phyloP scores from a whole-genome alignment of 306 rosid species.

The Dalbergia cochinchinensis region DNA sequence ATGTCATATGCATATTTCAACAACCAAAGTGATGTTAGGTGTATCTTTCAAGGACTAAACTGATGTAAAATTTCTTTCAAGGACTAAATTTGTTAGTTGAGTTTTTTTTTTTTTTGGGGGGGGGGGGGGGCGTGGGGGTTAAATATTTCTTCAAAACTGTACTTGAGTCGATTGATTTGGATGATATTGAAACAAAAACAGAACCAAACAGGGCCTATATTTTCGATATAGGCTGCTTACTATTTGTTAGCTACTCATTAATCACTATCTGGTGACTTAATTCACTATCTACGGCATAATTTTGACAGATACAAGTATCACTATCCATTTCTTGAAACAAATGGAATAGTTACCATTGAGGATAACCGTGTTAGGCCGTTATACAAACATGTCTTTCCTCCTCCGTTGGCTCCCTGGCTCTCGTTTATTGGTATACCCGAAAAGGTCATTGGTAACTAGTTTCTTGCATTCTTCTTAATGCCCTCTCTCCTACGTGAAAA shows the following conservation, averaged over 20 bases:
- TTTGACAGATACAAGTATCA: slow-evolving; percentile 49
- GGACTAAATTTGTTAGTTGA: too few species aligned
- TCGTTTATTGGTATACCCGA: slow-evolving; percentile 46
- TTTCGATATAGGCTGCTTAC: too few species aligned
- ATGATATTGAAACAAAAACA: too few species aligned
- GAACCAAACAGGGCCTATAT: too few species aligned
- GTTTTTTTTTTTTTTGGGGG: too few species aligned
- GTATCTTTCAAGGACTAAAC: too few species aligned
- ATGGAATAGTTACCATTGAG: slow-evolving; percentile 45
- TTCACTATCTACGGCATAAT: neutral
- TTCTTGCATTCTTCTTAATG: neutral
- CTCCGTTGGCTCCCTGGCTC: slow-evolving; percentile 50
- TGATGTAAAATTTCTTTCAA: too few species aligned
- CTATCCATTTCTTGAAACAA: slow-evolving; percentile 49
- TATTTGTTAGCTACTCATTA: too few species aligned
- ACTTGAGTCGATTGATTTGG: too few species aligned
- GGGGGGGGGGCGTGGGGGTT: rapidly evolving
- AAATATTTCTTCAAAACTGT: too few species aligned
- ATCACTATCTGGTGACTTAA: neutral
- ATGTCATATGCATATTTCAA: too few species aligned
- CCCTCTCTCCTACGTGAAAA: neutral
- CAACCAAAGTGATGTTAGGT: too few species aligned
- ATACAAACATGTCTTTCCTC: slow-evolving; percentile 52
- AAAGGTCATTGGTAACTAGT: slow-evolving; percentile 32
- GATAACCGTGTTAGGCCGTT: slow-evolving; percentile 50